These are phyloP conservation scores for Phaeophleospora eucalypticola DNA, from an alignment of 2,329 filamentous ascomycete species.

Conservation along the genomic window DNA sequence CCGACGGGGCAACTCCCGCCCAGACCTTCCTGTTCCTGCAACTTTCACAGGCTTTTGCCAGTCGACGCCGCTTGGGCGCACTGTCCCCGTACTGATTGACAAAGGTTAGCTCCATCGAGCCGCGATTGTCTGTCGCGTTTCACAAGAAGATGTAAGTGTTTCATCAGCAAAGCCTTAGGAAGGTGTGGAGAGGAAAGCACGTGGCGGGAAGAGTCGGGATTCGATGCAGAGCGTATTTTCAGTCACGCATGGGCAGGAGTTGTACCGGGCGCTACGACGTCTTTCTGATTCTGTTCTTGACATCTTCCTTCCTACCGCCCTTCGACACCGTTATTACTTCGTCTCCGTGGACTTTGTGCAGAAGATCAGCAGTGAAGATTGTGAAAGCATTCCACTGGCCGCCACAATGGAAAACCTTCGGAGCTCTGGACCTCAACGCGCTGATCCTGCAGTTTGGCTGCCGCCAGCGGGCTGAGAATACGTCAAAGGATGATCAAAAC, in stretches of 20 bases:
- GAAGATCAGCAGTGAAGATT: too few species aligned
- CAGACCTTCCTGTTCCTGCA: constrained; percentile 30
- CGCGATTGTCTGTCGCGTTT: not conserved
- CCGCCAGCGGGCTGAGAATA: not conserved
- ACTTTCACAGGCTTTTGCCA: constrained; percentile 32
- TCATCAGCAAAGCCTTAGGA: too few species aligned
- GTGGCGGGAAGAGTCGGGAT: too few species aligned
- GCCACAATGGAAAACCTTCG: not conserved
- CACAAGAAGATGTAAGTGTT: not conserved
- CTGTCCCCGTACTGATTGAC: constrained; percentile 32
- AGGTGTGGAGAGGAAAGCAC: too few species aligned
- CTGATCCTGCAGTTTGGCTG: not conserved
- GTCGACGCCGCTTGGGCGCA: constrained; percentile 29
- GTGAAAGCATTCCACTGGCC: not conserved
- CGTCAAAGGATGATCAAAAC: not conserved
- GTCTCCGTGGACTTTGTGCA: too few species aligned
- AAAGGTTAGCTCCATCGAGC: constrained; percentile 30
- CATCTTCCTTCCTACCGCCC: too few species aligned
- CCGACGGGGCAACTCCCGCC: not conserved
- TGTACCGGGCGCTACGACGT: too few species aligned
- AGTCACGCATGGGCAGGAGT: too few species aligned
- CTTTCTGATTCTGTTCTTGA: too few species aligned
- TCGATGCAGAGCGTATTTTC: too few species aligned
- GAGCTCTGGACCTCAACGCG: not conserved
- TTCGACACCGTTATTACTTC: too few species aligned